Evolutionary conservation across 495 filamentous ascomycete species (phyloP).

Genomic region (Penicillium psychrofluorescens): DNA sequence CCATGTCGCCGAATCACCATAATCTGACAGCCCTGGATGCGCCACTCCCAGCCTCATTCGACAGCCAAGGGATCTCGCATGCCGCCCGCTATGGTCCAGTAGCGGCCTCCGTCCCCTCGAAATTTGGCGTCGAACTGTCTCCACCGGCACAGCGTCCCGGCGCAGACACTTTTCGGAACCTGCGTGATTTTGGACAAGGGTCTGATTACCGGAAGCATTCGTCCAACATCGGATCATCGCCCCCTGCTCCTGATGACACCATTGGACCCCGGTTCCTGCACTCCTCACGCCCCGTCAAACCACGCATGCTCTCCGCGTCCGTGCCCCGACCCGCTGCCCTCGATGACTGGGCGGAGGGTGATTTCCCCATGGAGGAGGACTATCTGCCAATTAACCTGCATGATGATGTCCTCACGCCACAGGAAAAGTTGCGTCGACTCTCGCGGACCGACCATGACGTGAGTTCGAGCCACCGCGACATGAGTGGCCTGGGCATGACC

Average conservation of each 20-base stretch:
- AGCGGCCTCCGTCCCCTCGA: conserved; percentile 85
- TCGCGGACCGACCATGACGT: conserved; percentile 66
- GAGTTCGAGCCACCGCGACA: conserved; percentile 49
- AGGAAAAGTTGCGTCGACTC: conserved; percentile 77
- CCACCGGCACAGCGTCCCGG: conserved; percentile 53
- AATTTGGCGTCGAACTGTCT: conserved; percentile 80
- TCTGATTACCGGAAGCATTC: conserved; percentile 48
- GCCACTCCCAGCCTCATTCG: conserved; percentile 89
- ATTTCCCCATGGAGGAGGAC: conserved; percentile 90
- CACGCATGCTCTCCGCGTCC: conserved; percentile 67
- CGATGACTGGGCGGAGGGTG: conserved; percentile 73
- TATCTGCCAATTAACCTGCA: conserved; percentile 79
- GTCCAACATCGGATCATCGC: conserved; percentile 58
- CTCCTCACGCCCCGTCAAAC: conserved; percentile 69
- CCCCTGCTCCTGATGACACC: conserved; percentile 46
- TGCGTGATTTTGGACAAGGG: conserved; percentile 84
- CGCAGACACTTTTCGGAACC: conserved; percentile 67
- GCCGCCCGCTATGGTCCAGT: conserved; percentile 85
- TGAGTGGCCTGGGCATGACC: conserved; percentile 55
- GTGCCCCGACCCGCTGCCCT: conserved; percentile 57
- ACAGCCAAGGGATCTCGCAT: conserved; percentile 90
- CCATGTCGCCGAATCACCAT: conserved; percentile 61
- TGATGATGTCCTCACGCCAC: conserved; percentile 88
- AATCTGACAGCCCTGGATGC: conserved; percentile 85
- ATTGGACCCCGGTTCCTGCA: conserved; percentile 68